Conservation (phyloP, 2,329 filamentous ascomycete genomes). For the Monilinia aucupariae region DNA sequence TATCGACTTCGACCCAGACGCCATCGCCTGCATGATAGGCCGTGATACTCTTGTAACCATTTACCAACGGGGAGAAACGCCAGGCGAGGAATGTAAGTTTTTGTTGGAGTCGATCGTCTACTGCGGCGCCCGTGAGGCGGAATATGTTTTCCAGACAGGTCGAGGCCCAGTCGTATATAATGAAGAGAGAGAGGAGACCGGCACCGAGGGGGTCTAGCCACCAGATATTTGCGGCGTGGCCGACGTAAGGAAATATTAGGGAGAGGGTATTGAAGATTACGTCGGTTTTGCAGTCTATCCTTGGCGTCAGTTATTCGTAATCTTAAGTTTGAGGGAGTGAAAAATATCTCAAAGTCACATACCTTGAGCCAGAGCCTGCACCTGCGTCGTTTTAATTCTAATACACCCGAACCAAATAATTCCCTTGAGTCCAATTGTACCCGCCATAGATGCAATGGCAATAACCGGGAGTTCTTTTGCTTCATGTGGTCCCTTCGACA, state of each 20-base stretch:
- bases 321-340: fast-evolving
- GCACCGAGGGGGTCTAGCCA: slow-evolving; percentile 59
- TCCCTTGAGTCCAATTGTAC: slow-evolving; percentile 52
- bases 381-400: slow-evolving; percentile 54
- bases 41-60: slow-evolving; percentile 46
- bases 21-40: slow-evolving; percentile 56
- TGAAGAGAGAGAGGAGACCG: slow-evolving; percentile 55
- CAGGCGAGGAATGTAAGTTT: slow-evolving; percentile 54
- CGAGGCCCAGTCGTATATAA: slow-evolving; percentile 61
- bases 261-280: slow-evolving; percentile 58
- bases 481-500: slow-evolving; percentile 40
- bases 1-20: slow-evolving; percentile 55
- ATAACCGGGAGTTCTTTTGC: slow-evolving; percentile 44
- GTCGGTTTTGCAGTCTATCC: slow-evolving; percentile 53
- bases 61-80: slow-evolving; percentile 45
- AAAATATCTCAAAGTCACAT: not conserved
- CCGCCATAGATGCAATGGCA: slow-evolving; percentile 50
- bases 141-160: slow-evolving; percentile 55
- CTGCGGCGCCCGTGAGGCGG: slow-evolving; percentile 50
- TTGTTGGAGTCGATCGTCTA: slow-evolving; percentile 42
- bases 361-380: slow-evolving; percentile 52
- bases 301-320: not conserved
- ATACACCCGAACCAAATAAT: slow-evolving; percentile 53
- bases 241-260: slow-evolving; percentile 54
- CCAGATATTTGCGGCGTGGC: slow-evolving; percentile 51